Evolutionary conservation across 345 rosid species (phyloP).

Genomic region (Gossypium arboreum): DNA sequence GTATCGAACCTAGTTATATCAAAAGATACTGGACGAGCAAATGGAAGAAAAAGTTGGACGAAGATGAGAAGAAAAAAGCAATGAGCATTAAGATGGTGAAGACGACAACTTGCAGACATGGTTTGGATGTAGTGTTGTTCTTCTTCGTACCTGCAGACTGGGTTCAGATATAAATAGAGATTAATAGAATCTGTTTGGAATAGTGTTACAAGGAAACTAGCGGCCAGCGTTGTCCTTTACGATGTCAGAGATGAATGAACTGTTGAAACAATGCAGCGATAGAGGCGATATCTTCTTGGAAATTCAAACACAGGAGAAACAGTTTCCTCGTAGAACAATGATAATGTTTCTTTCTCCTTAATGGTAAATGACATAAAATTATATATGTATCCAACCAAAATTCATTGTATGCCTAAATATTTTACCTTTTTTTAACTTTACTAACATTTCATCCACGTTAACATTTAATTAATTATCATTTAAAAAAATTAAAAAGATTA

Average conservation of each 20-base stretch:
- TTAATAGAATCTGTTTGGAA: background rate
- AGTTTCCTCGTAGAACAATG: background rate
- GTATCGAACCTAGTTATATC: background rate
- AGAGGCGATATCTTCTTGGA: background rate
- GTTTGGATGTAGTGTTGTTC: background rate
- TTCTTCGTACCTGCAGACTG: background rate
- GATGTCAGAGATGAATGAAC: background rate
- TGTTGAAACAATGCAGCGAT: background rate
- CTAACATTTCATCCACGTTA: no score
- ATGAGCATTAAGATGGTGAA: background rate
- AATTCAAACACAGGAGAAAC: background rate
- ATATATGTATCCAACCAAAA: no score
- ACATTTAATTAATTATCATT: no score
- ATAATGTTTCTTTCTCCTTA: no score
- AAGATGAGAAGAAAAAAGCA: background rate
- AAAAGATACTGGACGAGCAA: background rate
- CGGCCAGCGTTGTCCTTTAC: no score
- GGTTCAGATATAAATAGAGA: background rate
- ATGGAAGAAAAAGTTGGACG: background rate
- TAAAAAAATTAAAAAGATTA: no score
- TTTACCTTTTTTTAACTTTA: no score
- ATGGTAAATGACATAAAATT: no score
- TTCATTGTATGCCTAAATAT: no score
- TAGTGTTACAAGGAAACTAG: background rate
- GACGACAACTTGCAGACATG: slow-evolving; percentile 1